Evolutionary conservation across 2,329 filamentous ascomycete genomes (phyloP), one percentile per base, ranked within the genome.

Genomic region (Sordariomycetes sp.): DNA sequence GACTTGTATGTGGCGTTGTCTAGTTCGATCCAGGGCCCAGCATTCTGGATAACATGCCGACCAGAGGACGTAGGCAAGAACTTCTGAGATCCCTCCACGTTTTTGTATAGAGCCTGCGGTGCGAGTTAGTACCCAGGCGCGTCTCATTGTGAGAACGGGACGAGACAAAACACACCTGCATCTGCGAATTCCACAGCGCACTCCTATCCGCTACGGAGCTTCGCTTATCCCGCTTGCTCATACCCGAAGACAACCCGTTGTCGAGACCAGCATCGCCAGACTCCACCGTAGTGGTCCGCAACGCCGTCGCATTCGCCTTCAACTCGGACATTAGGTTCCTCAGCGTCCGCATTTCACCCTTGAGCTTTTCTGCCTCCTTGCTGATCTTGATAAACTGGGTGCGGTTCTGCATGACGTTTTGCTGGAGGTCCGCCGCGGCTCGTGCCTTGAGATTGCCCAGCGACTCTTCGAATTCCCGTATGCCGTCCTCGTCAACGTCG

Each of bases 321-420:
- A 99, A 79, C 62, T 99, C 94, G 2, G 90, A 85, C 86, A 99
- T 96, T 56, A 97, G 78, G 62, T 89, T 89, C 52, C 89, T 84
- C 35, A 99, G 80, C 7, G 89, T 89, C 56, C 89, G 83, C 94
- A 99, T 97, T 70, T 99, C 94, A 57, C 84, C 83, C 72, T 97
- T 97, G 59, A 99, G 82, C 74, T 96, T 96, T 72, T 99, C 94
- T 1, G 95, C 94, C 73, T 99, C 94, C 72, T 97, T 96, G 68
- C 91, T 96, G 70, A 99, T 97, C 71, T 95, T 95, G 76, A 99
- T 97, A 67, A 99, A 99, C 66, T 97, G 94, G 0, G 90, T 95
- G 54, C 94, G 85, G 70, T 99, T 99, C 70, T 96, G 91, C 71
- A 95, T 92, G 55, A 99, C 87, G 71, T 91, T 97, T 67, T 95